A percentile compares a stretch with the other conserved stretches of the same genome.
Evolutionary conservation across 148 eudicot species (phyloP).

Genomic region (Rhododendron williamsianum): DNA sequence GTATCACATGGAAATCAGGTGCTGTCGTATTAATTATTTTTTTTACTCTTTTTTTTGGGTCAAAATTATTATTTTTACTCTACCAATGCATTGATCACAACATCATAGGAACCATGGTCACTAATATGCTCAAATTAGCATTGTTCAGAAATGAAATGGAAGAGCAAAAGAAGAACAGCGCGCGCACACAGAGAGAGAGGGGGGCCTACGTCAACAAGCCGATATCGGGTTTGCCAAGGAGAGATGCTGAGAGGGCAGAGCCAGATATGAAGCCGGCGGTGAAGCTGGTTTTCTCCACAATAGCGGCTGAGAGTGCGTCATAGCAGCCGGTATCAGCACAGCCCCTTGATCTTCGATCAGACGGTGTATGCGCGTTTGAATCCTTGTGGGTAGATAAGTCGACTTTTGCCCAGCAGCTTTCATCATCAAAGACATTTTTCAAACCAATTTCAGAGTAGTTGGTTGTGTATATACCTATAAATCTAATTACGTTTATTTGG

Average conservation of each 20-base stretch:
- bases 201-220: background rate
- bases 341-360: conserved; percentile 3
- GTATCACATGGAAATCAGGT: too few species aligned
- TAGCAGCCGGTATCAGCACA: background rate
- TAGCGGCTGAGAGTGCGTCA: conserved; percentile 3
- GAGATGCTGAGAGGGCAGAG: conserved; percentile 5
- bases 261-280: conserved; percentile 6
- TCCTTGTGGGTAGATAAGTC: background rate
- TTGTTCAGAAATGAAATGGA: background rate
- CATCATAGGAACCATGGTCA: background rate
- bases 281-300: conserved; percentile 4
- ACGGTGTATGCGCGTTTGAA: conserved; percentile 10
- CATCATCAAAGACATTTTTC: background rate
- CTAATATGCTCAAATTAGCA: background rate
- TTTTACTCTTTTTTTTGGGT: too few species aligned
- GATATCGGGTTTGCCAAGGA: conserved; percentile 8
- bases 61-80: too few species aligned
- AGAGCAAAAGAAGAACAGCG: background rate
- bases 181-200: background rate
- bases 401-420: background rate
- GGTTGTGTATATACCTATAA: too few species aligned
- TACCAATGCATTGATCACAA: background rate
- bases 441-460: too few species aligned
- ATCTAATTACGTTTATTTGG: too few species aligned
- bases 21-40: too few species aligned